These are phyloP conservation scores for Chlamydomonas sp. DNA, from an alignment of 139 green algal species.

Conservation along the genomic window DNA sequence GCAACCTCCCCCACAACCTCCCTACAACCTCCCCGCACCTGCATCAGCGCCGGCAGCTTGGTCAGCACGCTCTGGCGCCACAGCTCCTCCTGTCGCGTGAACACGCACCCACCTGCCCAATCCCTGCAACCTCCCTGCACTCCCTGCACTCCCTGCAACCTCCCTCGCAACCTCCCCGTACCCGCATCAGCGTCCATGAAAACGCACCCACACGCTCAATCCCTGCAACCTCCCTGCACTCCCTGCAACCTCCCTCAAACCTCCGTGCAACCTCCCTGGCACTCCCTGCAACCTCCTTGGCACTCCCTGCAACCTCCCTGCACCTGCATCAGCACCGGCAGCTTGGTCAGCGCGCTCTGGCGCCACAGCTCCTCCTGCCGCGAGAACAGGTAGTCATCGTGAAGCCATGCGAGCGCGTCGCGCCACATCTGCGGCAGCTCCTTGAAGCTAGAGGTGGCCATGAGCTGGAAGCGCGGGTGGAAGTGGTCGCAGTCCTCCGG, in stretches of 20 bases:
- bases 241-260: neutral
- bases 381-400: conserved; percentile 84
- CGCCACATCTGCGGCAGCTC: conserved; percentile 60
- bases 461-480: conserved; percentile 71
- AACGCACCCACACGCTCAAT: conserved; percentile 8
- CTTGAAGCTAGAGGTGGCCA: conserved; percentile 60
- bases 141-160: neutral
- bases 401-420: conserved; percentile 55
- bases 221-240: neutral
- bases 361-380: conserved; percentile 73
- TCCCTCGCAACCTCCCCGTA: neutral
- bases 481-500: conserved; percentile 51
- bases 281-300: neutral
- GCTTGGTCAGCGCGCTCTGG: conserved; percentile 61
- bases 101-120: conserved; percentile 24
- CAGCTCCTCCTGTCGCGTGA: conserved; percentile 58
- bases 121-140: neutral
- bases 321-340: conserved; percentile 76
- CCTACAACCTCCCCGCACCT: neutral
- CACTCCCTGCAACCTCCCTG: neutral
- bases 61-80: conserved; percentile 68
- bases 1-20: neutral
- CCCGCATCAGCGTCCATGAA: neutral
- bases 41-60: conserved; percentile 76
- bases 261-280: neutral